Conservation (phyloP, 345 rosid species). For the Eucalyptus lansdowneana region DNA sequence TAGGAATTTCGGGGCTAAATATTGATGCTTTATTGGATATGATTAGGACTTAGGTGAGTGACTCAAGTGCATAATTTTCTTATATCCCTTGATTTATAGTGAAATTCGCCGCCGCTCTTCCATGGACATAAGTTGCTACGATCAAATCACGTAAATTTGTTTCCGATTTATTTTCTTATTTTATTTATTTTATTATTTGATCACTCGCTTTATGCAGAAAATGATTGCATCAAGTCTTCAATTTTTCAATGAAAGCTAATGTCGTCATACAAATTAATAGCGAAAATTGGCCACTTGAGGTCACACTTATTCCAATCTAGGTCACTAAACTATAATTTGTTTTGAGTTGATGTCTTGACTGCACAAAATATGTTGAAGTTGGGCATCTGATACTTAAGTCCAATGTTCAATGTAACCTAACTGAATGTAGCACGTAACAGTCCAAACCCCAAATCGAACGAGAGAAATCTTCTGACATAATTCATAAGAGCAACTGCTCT, state of each 20-base stretch:
- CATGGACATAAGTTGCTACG: too few species aligned
- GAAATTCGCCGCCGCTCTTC: fast-evolving
- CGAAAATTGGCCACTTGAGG: neutral
- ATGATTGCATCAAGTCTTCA: too few species aligned
- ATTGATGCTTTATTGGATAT: too few species aligned
- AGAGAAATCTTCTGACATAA: neutral
- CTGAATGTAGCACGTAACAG: neutral
- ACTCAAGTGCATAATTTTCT: fast-evolving
- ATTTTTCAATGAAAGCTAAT: too few species aligned
- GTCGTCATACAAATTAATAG: too few species aligned
- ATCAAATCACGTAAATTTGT: too few species aligned
- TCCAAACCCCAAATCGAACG: neutral
- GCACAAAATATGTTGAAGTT: neutral
- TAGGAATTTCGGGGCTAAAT: fast-evolving
- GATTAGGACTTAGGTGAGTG: fast-evolving
- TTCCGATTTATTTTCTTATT: too few species aligned
- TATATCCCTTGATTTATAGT: fast-evolving
- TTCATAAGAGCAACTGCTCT: neutral
- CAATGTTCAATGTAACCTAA: neutral
- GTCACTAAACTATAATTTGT: neutral
- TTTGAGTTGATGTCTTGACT: neutral
- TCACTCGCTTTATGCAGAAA: fast-evolving
- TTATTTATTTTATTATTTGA: too few species aligned
- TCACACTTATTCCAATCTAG: neutral
- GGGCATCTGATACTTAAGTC: neutral